Evolutionary conservation across 768 basidiomycete species (phyloP), one percentile per base, ranked within the genome.

Genomic region (Pulveroboletus sp.): DNA sequence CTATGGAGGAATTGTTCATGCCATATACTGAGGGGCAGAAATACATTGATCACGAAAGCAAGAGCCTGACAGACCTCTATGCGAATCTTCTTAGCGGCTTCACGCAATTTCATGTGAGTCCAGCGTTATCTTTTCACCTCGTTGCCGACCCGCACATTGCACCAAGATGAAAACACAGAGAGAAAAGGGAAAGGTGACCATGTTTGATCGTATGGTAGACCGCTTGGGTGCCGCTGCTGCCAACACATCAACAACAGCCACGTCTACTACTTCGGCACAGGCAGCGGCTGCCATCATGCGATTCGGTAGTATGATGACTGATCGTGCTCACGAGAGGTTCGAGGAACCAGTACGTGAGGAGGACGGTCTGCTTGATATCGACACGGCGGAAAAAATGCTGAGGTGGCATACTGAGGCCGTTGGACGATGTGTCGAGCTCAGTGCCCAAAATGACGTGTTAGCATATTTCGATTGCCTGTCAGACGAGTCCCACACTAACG

Each of bases 381-480:
- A 83, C 36, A 72, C 82, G 9, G 89, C 93, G 2, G 93, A 95
- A 72, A 85, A 78, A 59, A 93, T 98, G 84, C 72, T 98, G 14
- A 90, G 84, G 66, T 97, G 95, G 93, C 96, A 99, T 68, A 95
- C 96, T 2, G 96, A 99, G 65, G 91, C 93, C 5, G 84, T 96
- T 27, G 95, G 96, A 5, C 74, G 96, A 58, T 94, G 92, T 56
- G 89, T 94, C 10, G 96, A 98, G 68, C 73, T 99, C 41, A 93
- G 84, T 61, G 69, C 84, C 10, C 62, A 79, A 8, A 83, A 80
- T 38, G 96, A 99, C 61, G 82, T 94, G 93, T 96, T 62, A 71
- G 90, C 75, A 4, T 17, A 1, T 26, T 8, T 37, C 51, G 27
- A 39, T 32, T 21, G 39, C 4, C 9, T 38, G 35, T n/a, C 33